Conservation (phyloP, 1,284 basidiomycete genomes). For the Trichosporon sp. region DNA sequence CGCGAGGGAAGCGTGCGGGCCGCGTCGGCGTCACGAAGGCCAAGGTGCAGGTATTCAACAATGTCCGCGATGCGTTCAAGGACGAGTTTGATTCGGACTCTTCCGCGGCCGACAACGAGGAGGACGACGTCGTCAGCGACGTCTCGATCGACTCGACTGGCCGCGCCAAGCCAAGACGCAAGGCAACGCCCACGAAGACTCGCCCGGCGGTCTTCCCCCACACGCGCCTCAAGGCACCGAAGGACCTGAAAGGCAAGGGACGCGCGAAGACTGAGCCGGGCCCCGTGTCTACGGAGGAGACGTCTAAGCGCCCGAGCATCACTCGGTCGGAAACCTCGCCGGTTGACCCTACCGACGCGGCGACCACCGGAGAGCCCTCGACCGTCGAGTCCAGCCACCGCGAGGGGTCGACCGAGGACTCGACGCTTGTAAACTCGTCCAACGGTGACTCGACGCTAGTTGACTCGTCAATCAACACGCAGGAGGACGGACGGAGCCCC, state of each 20-base stretch:
- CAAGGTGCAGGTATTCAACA: constrained; percentile 84
- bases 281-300: background rate
- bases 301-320: background rate
- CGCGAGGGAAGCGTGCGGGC: constrained; percentile 82
- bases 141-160: constrained; percentile 38
- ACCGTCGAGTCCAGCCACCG: background rate
- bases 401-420: background rate
- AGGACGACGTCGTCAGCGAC: constrained; percentile 38
- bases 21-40: constrained; percentile 86
- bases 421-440: background rate
- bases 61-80: constrained; percentile 83
- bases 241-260: background rate
- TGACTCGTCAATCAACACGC: background rate
- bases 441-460: background rate
- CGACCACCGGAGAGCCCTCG: background rate
- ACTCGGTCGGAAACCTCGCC: background rate
- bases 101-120: constrained; percentile 83
- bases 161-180: constrained; percentile 21
- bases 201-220: background rate
- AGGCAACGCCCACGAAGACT: constrained; percentile 16
- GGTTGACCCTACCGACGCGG: background rate
- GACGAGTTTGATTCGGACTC: constrained; percentile 72
- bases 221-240: background rate
- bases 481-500: background rate
- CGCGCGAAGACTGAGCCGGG: background rate